phyloP scores from a whole-genome alignment of 2,329 filamentous ascomycete species.

The Apiospora kogelbergensis region DNA sequence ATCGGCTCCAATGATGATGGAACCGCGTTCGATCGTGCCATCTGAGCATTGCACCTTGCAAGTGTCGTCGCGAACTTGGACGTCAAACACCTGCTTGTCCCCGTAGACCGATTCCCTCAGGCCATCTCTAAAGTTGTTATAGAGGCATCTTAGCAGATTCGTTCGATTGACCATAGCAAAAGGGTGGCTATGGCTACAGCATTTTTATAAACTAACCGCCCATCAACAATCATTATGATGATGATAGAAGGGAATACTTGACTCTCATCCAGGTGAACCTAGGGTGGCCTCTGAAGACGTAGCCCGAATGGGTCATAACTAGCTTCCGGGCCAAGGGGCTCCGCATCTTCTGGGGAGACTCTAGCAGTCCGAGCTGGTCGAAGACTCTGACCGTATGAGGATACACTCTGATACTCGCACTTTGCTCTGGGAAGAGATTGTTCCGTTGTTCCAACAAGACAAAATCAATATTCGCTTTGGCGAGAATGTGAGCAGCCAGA shows the following conservation, averaged over 20 bases:
- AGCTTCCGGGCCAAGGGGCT: neutral
- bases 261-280: conserved; percentile 7
- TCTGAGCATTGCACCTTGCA: conserved; percentile 27
- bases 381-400: conserved; percentile 5
- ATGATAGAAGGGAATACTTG: neutral
- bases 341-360: neutral
- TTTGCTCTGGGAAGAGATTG: neutral
- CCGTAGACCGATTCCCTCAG: neutral
- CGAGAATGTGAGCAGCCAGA: conserved; percentile 26
- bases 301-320: neutral
- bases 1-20: conserved; percentile 42
- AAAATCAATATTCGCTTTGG: conserved; percentile 27
- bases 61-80: neutral
- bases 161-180: conserved; percentile 1
- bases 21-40: conserved; percentile 32
- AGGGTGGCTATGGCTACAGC: neutral
- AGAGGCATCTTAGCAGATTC: neutral
- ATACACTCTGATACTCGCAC: conserved; percentile 2
- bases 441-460: conserved; percentile 22
- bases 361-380: conserved; percentile 7
- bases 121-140: neutral
- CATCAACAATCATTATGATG: neutral
- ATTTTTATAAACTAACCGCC: neutral
- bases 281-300: conserved; percentile 2
- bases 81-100: neutral